phyloP scores from a whole-genome alignment of 2,329 filamentous ascomycete genomes.

The Parastagonospora avenae region DNA sequence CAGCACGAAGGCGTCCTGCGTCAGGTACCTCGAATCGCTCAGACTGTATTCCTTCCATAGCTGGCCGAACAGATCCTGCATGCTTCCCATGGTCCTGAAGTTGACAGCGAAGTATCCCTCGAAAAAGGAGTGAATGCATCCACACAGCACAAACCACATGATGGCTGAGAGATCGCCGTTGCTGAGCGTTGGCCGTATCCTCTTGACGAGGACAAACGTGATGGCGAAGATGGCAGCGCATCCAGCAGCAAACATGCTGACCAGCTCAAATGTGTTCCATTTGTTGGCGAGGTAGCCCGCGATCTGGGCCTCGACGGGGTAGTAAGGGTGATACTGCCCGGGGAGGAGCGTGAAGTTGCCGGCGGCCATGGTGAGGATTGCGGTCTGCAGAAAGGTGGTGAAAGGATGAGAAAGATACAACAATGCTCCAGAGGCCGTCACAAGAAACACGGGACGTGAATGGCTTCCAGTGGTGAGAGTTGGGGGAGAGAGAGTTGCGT shows the following conservation, averaged over 20 bases:
- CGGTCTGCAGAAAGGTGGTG: background rate
- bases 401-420: background rate
- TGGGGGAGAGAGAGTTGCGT: background rate
- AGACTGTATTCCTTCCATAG: constrained; percentile 92
- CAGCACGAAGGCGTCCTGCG: constrained; percentile 77
- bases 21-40: constrained; percentile 86
- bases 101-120: constrained; percentile 83
- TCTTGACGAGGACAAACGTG: constrained; percentile 61
- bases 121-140: constrained; percentile 78
- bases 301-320: constrained; percentile 68
- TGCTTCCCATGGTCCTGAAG: constrained; percentile 67
- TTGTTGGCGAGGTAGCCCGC: constrained; percentile 70
- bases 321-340: constrained; percentile 66
- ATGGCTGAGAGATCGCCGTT: constrained; percentile 63
- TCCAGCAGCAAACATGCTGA: constrained; percentile 63
- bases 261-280: constrained; percentile 62
- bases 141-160: constrained; percentile 78
- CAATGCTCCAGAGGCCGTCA: background rate
- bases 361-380: constrained; percentile 12
- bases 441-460: background rate
- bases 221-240: constrained; percentile 62
- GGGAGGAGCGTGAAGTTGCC: constrained; percentile 17
- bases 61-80: constrained; percentile 77
- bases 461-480: background rate
- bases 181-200: constrained; percentile 59